Percentiles rank a stretch among this genome's conserved stretches.
These are phyloP conservation scores for Cetradonia linearis DNA, from an alignment of 495 filamentous ascomycete genomes.

Conservation along the genomic window DNA sequence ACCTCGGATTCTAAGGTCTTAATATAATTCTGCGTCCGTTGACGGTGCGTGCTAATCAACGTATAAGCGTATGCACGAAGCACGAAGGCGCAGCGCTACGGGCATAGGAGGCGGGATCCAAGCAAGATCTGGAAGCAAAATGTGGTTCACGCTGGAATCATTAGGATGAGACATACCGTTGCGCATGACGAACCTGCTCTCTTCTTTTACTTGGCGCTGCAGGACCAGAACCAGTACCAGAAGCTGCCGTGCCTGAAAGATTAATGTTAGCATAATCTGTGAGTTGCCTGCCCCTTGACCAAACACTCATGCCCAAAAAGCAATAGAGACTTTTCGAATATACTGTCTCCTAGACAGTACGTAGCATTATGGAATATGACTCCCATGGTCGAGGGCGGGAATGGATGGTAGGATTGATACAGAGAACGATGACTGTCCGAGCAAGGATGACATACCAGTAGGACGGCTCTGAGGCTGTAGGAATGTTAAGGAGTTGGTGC, in stretches of 20 bases:
- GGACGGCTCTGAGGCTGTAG: slow-evolving; percentile 22
- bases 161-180: slow-evolving; percentile 21
- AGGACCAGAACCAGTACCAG: slow-evolving; percentile 19
- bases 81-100: neutral
- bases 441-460: slow-evolving; percentile 17
- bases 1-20: slow-evolving; percentile 27
- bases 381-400: neutral
- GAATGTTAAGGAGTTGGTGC: slow-evolving; percentile 24
- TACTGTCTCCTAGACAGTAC: neutral
- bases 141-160: neutral
- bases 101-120: neutral
- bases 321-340: neutral
- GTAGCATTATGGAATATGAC: neutral
- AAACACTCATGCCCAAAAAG: neutral
- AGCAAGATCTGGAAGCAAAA: neutral
- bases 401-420: neutral
- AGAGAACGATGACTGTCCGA: neutral
- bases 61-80: neutral
- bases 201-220: slow-evolving; percentile 25
- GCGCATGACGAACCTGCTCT: slow-evolving; percentile 28
- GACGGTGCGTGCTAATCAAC: slow-evolving; percentile 24
- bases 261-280: slow-evolving; percentile 23
- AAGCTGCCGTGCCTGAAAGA: slow-evolving; percentile 3
- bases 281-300: neutral
- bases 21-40: slow-evolving; percentile 28